Evolutionary conservation across 1,284 basidiomycete species (phyloP).

Genomic region (Microbotryum intermedium): DNA sequence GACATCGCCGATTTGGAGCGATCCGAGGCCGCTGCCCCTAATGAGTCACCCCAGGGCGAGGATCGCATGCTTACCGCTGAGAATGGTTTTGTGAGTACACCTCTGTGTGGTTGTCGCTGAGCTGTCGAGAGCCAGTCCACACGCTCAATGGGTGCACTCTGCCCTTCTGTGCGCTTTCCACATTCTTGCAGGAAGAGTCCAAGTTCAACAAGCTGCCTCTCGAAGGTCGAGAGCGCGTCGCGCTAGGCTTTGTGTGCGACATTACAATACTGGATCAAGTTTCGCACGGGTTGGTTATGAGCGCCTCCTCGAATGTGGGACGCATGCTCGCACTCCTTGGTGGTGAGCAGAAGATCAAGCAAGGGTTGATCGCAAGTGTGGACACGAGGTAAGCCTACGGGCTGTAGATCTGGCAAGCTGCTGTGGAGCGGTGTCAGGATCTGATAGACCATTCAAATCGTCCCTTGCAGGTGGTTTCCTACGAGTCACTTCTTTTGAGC

Average conservation of each 20-base stretch:
- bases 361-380: constrained; percentile 19
- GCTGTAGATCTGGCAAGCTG: too few relatives aligned
- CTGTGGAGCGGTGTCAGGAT: neutral
- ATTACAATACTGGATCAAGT: constrained; percentile 21
- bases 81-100: constrained; percentile 10
- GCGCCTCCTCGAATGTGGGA: constrained; percentile 32
- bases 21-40: too few relatives aligned
- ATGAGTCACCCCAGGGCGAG: neutral
- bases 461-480: constrained; percentile 25
- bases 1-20: neutral
- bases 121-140: too few relatives aligned
- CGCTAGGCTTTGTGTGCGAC: constrained; percentile 30
- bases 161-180: too few relatives aligned
- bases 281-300: constrained; percentile 30
- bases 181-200: constrained; percentile 18
- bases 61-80: too few relatives aligned
- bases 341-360: neutral
- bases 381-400: constrained; percentile 27
- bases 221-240: constrained; percentile 6
- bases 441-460: neutral
- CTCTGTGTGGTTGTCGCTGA: neutral
- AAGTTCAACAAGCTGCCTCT: constrained; percentile 29
- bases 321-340: constrained; percentile 26
- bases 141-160: too few relatives aligned
- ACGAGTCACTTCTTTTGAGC: constrained; percentile 13